Conservation (phyloP, 305 asterid genomes). For the Fraxinus ornus region DNA sequence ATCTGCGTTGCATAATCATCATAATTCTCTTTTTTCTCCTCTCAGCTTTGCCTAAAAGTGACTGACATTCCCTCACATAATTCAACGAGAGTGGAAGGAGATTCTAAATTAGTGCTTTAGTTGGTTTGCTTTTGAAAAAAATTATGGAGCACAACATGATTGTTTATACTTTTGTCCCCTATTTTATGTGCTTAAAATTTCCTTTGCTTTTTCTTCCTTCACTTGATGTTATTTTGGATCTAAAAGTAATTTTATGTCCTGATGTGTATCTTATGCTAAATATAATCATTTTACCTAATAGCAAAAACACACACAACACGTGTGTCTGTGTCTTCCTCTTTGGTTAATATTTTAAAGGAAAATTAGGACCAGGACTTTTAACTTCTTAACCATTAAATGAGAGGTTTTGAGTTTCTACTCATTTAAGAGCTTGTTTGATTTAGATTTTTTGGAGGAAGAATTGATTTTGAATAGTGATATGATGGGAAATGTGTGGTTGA, state of each 20-base stretch:
- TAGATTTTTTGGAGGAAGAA: too few species aligned
- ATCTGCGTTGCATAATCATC: conserved; percentile 38
- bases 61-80: conserved; percentile 63
- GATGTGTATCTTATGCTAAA: conserved; percentile 26
- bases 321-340: neutral
- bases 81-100: conserved; percentile 47
- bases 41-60: conserved; percentile 46
- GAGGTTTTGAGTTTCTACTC: neutral
- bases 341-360: neutral
- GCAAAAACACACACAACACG: neutral
- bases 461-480: too few species aligned
- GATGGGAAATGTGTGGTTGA: too few species aligned
- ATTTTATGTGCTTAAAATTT: conserved; percentile 22
- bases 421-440: too few species aligned
- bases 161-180: conserved; percentile 35
- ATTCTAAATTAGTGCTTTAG: conserved; percentile 26
- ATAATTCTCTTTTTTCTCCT: conserved; percentile 22
- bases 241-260: conserved; percentile 50
- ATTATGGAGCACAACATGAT: conserved; percentile 35
- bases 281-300: conserved; percentile 22
- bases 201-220: conserved; percentile 26
- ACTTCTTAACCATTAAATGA: neutral
- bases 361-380: neutral
- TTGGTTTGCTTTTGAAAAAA: conserved; percentile 32
- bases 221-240: conserved; percentile 30